Evolutionary conservation across 495 filamentous ascomycete species (phyloP).

Genomic region (Viridothelium virens): DNA sequence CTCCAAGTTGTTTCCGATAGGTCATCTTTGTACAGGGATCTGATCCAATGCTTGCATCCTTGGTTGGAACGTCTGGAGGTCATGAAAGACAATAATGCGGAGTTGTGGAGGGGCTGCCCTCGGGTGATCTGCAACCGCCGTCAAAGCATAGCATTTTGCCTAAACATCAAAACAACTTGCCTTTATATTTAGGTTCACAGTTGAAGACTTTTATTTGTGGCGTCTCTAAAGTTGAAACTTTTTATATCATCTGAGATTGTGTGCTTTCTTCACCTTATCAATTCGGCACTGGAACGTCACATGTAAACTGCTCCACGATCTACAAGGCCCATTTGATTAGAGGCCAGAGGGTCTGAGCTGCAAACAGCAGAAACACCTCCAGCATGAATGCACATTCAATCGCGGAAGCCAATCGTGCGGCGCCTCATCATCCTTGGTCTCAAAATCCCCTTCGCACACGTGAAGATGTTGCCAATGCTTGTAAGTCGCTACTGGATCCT

Average conservation of each 20-base stretch:
- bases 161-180: slow-evolving; percentile 4
- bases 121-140: slow-evolving; percentile 9
- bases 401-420: slow-evolving; percentile 22
- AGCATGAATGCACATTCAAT: slow-evolving; percentile 9
- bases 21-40: no score
- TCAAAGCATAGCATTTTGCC: slow-evolving; percentile 4
- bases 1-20: no score
- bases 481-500: slow-evolving; percentile 34
- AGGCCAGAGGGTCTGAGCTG: background rate
- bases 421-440: slow-evolving; percentile 30
- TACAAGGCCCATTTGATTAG: background rate
- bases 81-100: no score
- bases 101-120: background rate
- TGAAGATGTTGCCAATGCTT: slow-evolving; percentile 32
- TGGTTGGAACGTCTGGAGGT: background rate
- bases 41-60: background rate
- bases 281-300: background rate
- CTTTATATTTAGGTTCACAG: background rate
- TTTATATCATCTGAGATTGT: background rate
- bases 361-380: background rate
- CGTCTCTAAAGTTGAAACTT: background rate
- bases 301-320: background rate
- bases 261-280: background rate
- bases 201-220: background rate
- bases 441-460: slow-evolving; percentile 31